phyloP scores from a whole-genome alignment of 192 early-diverging fungal species.

The Coemansia sp. region DNA sequence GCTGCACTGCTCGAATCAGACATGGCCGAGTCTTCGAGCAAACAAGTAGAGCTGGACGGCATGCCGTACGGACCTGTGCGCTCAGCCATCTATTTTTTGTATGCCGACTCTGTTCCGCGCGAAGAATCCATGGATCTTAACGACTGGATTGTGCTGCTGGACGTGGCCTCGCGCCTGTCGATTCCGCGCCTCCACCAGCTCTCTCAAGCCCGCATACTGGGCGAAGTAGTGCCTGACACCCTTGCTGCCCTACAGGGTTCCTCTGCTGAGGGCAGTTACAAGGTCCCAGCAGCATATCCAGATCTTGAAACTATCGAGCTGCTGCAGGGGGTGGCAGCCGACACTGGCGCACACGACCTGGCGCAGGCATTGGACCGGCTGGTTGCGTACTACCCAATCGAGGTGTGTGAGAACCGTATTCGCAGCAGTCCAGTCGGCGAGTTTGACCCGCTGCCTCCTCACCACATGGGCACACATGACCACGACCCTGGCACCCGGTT shows the following conservation, averaged over 20 bases:
- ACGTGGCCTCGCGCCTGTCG: slow-evolving; percentile 35
- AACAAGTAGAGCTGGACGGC: slow-evolving; percentile 33
- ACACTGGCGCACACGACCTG: slow-evolving; percentile 40
- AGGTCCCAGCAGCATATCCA: slow-evolving; percentile 16
- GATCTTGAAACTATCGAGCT: slow-evolving; percentile 17
- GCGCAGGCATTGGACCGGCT: slow-evolving; percentile 28
- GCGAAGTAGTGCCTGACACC: neutral
- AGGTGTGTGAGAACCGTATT: slow-evolving; percentile 32
- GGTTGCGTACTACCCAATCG: slow-evolving; percentile 31
- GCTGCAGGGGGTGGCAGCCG: slow-evolving; percentile 23
- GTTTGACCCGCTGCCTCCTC: neutral
- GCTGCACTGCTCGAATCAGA: slow-evolving; percentile 37
- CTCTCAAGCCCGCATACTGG: slow-evolving; percentile 35
- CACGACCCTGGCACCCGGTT: neutral
- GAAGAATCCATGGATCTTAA: slow-evolving; percentile 13
- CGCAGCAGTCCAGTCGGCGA: slow-evolving; percentile 15
- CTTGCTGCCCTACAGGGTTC: neutral
- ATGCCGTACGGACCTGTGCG: slow-evolving; percentile 49
- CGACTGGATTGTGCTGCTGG: slow-evolving; percentile 40
- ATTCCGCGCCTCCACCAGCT: slow-evolving; percentile 38
- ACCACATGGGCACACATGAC: neutral
- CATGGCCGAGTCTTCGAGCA: slow-evolving; percentile 38
- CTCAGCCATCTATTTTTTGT: slow-evolving; percentile 42
- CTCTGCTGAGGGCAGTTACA: neutral
- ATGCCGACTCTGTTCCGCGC: slow-evolving; percentile 21